Evolutionary conservation across 192 early-diverging fungal species (phyloP), one percentile per base, ranked within the genome.

Genomic region (Backusella liffmaniae): DNA sequence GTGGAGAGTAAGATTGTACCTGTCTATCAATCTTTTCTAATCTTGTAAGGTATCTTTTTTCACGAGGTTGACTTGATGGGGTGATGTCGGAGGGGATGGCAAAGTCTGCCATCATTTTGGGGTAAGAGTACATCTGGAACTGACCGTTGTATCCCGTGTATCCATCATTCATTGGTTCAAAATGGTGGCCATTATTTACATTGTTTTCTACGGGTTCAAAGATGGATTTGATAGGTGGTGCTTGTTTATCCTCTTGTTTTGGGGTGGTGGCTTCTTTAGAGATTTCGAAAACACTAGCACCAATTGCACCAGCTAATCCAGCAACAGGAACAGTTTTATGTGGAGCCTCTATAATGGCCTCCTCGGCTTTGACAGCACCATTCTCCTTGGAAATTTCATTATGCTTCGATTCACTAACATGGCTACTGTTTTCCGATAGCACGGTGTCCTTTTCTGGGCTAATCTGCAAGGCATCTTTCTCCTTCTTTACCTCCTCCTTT

Each of bases 21-120:
- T 78, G 77, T 46, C 66, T 72, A 26, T 69, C 46, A 36, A 78
- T 78, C 72, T 73, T 73, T 49, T 78, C 42, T 44, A 46, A 32
- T 26, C 77, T 72, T 21, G 65, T 67, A 23, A 74, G 29, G 18
- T 30, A 34, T 46, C 26, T 78, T 35, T 73, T 73, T 69, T 66
- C 36, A 67, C 26, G 41, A 46, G 66, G 32, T 37, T 67, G 34
- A 1, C 15, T 36, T 9, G 16, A 42, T 69, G 42, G 29, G 15
- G 66, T n/a, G 35, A 49, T 10, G 18, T 32, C 29, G 12, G 41
- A 75, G 36, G 39, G 29, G 49, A 44, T 36, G 10, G 73, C n/a
- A 26, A 35, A n/a, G 39, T 13, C 30, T 42, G 44, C 26, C 51
- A 66, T 21, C 59, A 67, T 26, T 49, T 42, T 16, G 62, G 65